These are phyloP conservation scores for Ogataea henricii DNA, from an alignment of 805 yeast genomes.

Conservation along the genomic window DNA sequence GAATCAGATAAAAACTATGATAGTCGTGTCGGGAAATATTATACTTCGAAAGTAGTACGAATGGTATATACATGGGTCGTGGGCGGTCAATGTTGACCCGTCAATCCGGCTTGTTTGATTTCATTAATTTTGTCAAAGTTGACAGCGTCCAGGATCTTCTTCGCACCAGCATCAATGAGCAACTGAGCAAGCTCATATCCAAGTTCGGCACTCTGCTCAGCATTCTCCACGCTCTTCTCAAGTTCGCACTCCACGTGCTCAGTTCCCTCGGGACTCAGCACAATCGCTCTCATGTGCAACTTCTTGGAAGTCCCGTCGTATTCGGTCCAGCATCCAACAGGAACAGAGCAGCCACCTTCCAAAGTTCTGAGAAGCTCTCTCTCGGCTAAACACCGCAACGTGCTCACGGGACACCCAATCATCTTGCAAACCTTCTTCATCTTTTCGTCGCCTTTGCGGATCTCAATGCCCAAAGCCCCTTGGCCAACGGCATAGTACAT, in stretches of 20 bases:
- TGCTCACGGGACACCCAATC: constrained; percentile 65
- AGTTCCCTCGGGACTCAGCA: constrained; percentile 82
- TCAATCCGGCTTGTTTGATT: constrained; percentile 38
- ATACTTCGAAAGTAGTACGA: neutral
- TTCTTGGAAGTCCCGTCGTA: constrained; percentile 43
- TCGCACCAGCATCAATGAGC: constrained; percentile 78
- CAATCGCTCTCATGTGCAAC: constrained; percentile 66
- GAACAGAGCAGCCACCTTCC: constrained; percentile 98
- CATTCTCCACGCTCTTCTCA: constrained; percentile 37
- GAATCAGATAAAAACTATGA: neutral
- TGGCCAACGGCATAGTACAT: constrained; percentile 99
- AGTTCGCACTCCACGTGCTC: constrained; percentile 62
- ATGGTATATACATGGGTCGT: constrained; percentile 4
- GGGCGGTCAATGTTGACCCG: constrained; percentile 13
- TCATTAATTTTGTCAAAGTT: constrained; percentile 65
- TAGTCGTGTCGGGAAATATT: neutral
- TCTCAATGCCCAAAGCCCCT: constrained; percentile 94
- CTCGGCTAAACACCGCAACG: constrained; percentile 83
- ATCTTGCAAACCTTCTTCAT: constrained; percentile 60
- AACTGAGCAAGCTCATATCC: constrained; percentile 71
- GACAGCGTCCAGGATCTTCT: constrained; percentile 75
- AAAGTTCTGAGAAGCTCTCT: constrained; percentile 81
- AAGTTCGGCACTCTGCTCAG: constrained; percentile 64
- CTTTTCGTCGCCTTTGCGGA: constrained; percentile 65
- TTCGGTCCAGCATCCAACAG: constrained; percentile 82